phyloP scores from a whole-genome alignment of 345 rosid genomes.

The Heritiera littoralis region DNA sequence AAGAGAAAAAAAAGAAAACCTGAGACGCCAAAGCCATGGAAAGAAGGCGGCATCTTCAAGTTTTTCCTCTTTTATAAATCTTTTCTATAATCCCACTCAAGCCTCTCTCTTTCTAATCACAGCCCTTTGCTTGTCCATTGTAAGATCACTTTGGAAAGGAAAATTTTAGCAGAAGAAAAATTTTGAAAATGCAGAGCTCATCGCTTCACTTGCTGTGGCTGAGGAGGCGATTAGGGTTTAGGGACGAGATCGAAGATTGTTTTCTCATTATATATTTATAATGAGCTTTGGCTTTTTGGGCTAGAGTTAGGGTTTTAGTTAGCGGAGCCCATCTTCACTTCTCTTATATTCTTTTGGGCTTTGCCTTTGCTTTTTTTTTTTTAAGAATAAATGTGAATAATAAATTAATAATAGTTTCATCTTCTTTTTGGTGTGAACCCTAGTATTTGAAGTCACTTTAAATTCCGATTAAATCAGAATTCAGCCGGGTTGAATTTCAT shows the following conservation, averaged over 20 bases:
- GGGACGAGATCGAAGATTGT: no score
- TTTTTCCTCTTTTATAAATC: not conserved
- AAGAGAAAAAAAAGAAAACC: not conserved
- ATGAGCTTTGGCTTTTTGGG: not conserved
- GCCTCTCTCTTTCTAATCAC: constrained; percentile 66
- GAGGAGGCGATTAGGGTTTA: constrained; percentile 2
- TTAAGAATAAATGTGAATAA: not conserved
- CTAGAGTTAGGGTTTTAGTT: not conserved
- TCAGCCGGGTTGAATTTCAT: no score
- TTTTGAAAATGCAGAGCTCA: not conserved
- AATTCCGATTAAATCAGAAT: no score
- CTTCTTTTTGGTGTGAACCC: no score
- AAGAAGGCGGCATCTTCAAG: constrained; percentile 33
- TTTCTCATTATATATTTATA: not conserved
- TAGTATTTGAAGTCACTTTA: no score
- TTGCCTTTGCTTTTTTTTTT: not conserved
- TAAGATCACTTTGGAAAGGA: not conserved
- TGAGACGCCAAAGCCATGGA: constrained; percentile 33
- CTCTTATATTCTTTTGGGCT: not conserved
- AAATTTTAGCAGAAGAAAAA: not conserved
- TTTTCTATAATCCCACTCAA: constrained; percentile 37
- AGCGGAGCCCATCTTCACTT: not conserved
- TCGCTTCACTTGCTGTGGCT: not conserved
- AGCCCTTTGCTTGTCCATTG: constrained; percentile 15
- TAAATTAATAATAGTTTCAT: no score